phyloP scores from a whole-genome alignment of 2,329 filamentous ascomycete genomes.

The Tolypocladium endophyticum region DNA sequence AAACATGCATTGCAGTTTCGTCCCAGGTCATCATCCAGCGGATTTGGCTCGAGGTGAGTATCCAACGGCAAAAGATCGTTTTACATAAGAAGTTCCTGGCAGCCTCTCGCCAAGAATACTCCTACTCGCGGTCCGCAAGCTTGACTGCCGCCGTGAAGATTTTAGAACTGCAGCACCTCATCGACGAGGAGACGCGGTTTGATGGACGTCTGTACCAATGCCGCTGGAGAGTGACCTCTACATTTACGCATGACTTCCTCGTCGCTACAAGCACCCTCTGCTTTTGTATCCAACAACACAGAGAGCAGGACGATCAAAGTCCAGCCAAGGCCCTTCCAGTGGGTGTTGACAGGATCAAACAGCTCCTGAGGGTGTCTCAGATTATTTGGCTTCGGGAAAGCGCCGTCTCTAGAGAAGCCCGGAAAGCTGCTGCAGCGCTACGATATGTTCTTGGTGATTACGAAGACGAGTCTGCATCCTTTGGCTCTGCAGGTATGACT shows the following conservation, averaged over 20 bases:
- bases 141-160: not conserved
- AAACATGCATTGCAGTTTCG: not conserved
- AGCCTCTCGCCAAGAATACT: not conserved
- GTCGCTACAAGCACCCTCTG: not conserved
- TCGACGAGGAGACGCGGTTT: not conserved
- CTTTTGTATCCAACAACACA: not conserved
- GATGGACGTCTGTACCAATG: not conserved
- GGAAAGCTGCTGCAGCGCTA: not conserved
- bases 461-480: too few relatives aligned
- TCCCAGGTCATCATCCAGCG: not conserved
- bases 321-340: not conserved
- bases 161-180: not conserved
- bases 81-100: not conserved
- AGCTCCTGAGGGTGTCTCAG: not conserved
- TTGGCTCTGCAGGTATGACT: too few relatives aligned
- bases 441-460: not conserved
- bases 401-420: not conserved
- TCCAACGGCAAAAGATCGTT: not conserved
- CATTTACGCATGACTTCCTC: not conserved
- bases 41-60: not conserved
- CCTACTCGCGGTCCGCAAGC: not conserved
- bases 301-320: not conserved
- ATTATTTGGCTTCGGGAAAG: not conserved
- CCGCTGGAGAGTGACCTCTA: not conserved
- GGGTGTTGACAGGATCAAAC: not conserved